phyloP scores from a whole-genome alignment of 1,284 basidiomycete genomes.

The Mycosarcoma maydis region DNA sequence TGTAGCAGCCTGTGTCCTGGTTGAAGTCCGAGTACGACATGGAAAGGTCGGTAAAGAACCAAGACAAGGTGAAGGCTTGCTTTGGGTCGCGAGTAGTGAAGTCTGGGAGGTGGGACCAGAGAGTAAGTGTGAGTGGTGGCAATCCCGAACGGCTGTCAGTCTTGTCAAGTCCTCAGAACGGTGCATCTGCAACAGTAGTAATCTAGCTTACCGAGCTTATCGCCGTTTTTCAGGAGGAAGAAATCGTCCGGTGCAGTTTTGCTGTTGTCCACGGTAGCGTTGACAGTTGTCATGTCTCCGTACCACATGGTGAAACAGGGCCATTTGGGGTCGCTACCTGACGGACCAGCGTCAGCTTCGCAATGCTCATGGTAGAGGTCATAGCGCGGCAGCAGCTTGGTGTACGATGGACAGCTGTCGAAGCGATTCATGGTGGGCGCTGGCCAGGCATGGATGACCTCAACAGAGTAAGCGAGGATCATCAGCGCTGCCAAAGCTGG shows the following conservation, averaged over 20 bases:
- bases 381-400: slow-evolving; percentile 16
- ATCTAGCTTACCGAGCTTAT: slow-evolving; percentile 9
- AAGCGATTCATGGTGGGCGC: too few relatives aligned
- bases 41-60: neutral
- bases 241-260: neutral
- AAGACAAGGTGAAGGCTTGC: slow-evolving; percentile 2
- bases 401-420: neutral
- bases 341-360: slow-evolving; percentile 3
- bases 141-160: too few relatives aligned
- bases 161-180: too few relatives aligned
- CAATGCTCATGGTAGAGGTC: slow-evolving; percentile 11
- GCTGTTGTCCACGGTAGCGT: neutral
- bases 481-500: too few relatives aligned
- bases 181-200: too few relatives aligned
- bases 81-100: slow-evolving; percentile 16
- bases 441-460: too few relatives aligned
- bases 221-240: slow-evolving; percentile 19
- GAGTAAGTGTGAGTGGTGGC: too few relatives aligned
- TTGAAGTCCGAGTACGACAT: slow-evolving; percentile 10
- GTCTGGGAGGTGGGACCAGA: too few relatives aligned
- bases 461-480: too few relatives aligned
- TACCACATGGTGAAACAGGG: slow-evolving; percentile 23
- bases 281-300: neutral
- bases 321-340: slow-evolving; percentile 6
- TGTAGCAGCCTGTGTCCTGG: neutral